phyloP scores from a whole-genome alignment of 1,139 yeast genomes.

The Pichia sp. region DNA sequence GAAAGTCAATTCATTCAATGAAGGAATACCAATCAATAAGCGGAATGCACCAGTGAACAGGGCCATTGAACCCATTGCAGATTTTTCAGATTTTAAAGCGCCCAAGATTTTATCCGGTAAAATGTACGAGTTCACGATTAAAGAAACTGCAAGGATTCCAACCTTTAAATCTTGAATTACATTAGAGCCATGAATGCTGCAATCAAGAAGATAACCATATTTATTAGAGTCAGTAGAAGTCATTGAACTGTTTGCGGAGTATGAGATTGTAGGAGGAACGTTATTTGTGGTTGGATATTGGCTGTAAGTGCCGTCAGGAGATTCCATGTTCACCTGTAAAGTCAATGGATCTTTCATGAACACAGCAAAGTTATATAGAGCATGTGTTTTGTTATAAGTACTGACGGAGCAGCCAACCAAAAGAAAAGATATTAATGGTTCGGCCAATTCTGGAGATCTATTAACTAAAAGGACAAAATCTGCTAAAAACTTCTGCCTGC shows the following conservation, averaged over 20 bases:
- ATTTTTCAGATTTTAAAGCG: constrained; percentile 33
- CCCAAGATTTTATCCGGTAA: constrained; percentile 32
- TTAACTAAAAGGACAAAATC: constrained; percentile 24
- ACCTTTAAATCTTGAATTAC: constrained; percentile 30
- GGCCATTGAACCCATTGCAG: constrained; percentile 18
- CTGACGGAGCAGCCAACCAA: constrained; percentile 33
- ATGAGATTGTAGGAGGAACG: constrained; percentile 3
- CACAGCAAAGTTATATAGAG: constrained; percentile 42
- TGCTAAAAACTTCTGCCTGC: constrained; percentile 25
- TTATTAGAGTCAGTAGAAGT: neutral
- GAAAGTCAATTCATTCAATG: constrained; percentile 18
- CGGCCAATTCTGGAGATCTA: constrained; percentile 26
- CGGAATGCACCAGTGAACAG: constrained; percentile 40
- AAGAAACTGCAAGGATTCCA: constrained; percentile 42
- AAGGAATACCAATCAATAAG: constrained; percentile 25
- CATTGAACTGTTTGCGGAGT: constrained; percentile 5
- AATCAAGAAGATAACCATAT: neutral
- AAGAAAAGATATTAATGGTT: constrained; percentile 33
- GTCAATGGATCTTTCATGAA: constrained; percentile 23
- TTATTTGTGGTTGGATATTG: neutral
- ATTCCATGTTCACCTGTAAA: constrained; percentile 26
- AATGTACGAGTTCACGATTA: constrained; percentile 39
- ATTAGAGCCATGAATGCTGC: constrained; percentile 2
- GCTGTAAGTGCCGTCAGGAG: constrained; percentile 22
- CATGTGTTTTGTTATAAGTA: constrained; percentile 35